Percentiles rank a stretch among this genome's conserved stretches.
Conservation (phyloP, 1,284 basidiomycete species). For the Leccinum cinnamomeum region DNA sequence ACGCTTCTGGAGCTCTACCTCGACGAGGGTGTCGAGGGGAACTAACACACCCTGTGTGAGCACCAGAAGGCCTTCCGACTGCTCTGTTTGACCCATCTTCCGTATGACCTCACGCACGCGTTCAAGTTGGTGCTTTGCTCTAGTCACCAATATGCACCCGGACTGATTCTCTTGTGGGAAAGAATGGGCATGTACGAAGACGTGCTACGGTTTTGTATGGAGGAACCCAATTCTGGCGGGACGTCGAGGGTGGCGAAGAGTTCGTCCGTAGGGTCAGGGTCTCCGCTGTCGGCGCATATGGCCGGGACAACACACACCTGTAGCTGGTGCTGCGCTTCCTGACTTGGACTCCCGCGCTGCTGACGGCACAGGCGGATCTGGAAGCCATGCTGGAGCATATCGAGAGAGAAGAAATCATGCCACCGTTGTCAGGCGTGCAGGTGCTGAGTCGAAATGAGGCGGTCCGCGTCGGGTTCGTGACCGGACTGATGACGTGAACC, state of each 20-base stretch:
- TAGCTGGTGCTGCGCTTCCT: slow-evolving; percentile 91
- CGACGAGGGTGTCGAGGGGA: slow-evolving; percentile 22
- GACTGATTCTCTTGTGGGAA: slow-evolving; percentile 91
- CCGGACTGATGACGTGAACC: too few species aligned
- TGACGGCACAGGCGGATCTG: slow-evolving; percentile 67
- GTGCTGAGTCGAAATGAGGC: slow-evolving; percentile 84
- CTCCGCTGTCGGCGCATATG: slow-evolving; percentile 66
- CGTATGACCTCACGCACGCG: slow-evolving; percentile 90
- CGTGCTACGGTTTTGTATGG: slow-evolving; percentile 90
- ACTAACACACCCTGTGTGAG: slow-evolving; percentile 8
- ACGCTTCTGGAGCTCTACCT: slow-evolving; percentile 95
- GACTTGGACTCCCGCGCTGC: slow-evolving; percentile 66
- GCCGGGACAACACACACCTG: slow-evolving; percentile 66
- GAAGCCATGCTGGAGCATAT: slow-evolving; percentile 72
- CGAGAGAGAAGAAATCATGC: slow-evolving; percentile 79
- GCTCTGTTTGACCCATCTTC: slow-evolving; percentile 62
- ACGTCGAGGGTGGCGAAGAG: neutral
- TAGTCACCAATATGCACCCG: slow-evolving; percentile 76
- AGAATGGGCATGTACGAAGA: slow-evolving; percentile 96
- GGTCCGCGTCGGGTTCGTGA: slow-evolving; percentile 75
- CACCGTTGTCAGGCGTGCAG: slow-evolving; percentile 87
- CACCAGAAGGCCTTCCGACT: slow-evolving; percentile 66
- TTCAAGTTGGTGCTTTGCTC: slow-evolving; percentile 80
- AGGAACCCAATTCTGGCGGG: slow-evolving; percentile 44
- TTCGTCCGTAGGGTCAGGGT: slow-evolving; percentile 10